Percentiles rank a stretch among this genome's conserved stretches.
Evolutionary conservation across 495 filamentous ascomycete species (phyloP).

Genomic region (Peziza echinospora): DNA sequence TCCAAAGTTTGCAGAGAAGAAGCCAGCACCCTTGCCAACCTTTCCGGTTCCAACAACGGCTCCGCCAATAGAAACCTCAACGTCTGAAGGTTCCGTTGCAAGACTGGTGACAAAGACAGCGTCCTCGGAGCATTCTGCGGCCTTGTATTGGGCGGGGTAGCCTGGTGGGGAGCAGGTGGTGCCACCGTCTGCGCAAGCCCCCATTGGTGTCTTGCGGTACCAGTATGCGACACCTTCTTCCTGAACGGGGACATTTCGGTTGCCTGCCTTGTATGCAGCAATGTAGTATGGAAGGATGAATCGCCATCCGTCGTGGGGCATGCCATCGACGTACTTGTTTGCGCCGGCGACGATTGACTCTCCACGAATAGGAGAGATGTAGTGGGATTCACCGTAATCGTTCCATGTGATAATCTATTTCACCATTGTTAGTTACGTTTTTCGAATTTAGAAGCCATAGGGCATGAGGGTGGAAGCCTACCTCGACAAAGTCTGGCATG

Average conservation of each 20-base stretch:
- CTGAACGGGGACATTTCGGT: conserved; percentile 23
- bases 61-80: conserved; percentile 32
- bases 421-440: too few species aligned
- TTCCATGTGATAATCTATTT: conserved; percentile 41
- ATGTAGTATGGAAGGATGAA: conserved; percentile 42
- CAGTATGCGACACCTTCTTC: conserved; percentile 36
- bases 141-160: conserved; percentile 12
- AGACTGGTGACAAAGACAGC: conserved; percentile 27
- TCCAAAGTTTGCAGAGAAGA: conserved; percentile 34
- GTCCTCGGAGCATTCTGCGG: conserved; percentile 24
- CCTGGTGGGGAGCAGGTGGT: conserved; percentile 25
- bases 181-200: conserved; percentile 27
- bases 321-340: conserved; percentile 27
- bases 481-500: conserved; percentile 42
- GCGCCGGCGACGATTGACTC: conserved; percentile 30
- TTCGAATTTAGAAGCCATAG: background rate
- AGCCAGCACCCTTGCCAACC: conserved; percentile 23
- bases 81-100: conserved; percentile 17
- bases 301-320: conserved; percentile 35
- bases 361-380: conserved; percentile 37
- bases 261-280: conserved; percentile 35
- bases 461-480: conserved; percentile 24
- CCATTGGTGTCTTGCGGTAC: conserved; percentile 35
- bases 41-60: conserved; percentile 21
- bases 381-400: conserved; percentile 56